phyloP scores from a whole-genome alignment of 345 rosid genomes.

The Ailanthus altissimus region DNA sequence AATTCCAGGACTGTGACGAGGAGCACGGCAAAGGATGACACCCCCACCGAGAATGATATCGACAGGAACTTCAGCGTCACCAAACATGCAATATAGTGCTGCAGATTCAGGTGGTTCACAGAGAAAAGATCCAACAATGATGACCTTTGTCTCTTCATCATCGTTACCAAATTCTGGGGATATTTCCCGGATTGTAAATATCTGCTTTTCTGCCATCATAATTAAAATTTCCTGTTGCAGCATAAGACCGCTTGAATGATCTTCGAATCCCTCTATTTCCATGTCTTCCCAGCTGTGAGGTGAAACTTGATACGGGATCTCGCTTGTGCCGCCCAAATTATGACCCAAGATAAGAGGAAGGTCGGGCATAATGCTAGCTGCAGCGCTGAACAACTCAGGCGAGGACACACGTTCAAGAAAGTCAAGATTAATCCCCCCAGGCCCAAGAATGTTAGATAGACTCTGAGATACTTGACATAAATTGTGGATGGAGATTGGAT shows the following conservation, averaged over 20 bases:
- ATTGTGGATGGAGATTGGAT: constrained; percentile 23
- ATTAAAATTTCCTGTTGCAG: constrained; percentile 42
- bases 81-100: constrained; percentile 93
- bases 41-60: constrained; percentile 77
- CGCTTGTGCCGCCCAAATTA: constrained; percentile 35
- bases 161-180: constrained; percentile 82
- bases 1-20: constrained; percentile 70
- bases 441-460: constrained; percentile 54
- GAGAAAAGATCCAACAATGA: constrained; percentile 81
- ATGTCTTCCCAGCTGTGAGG: constrained; percentile 25
- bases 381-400: neutral
- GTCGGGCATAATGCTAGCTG: too few species aligned
- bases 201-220: constrained; percentile 52
- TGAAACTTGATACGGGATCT: constrained; percentile 30
- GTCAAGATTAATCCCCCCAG: constrained; percentile 62
- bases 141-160: constrained; percentile 75
- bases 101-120: constrained; percentile 64
- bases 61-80: constrained; percentile 71
- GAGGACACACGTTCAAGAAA: constrained; percentile 19
- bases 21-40: constrained; percentile 69
- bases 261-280: constrained; percentile 22
- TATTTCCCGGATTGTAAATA: constrained; percentile 66
- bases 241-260: constrained; percentile 38
- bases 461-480: constrained; percentile 42
- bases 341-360: too few species aligned